Percentiles rank a stretch among this genome's conserved stretches.
Conservation (phyloP, 1,139 yeast genomes). For the Magnusiomyces suaveolens region DNA sequence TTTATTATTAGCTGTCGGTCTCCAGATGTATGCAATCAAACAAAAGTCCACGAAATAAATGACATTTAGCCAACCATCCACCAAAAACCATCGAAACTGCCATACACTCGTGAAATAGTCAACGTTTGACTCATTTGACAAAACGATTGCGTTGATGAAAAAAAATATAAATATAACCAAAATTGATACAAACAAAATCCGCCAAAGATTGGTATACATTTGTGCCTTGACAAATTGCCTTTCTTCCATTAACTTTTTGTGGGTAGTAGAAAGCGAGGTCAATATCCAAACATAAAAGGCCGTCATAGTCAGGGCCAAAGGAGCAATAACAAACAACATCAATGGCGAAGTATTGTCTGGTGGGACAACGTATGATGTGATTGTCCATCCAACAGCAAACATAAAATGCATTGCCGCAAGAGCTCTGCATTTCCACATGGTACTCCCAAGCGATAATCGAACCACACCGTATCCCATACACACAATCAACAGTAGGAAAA, state of each 20-base stretch:
- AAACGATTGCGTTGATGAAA: conserved; percentile 58
- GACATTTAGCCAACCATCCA: conserved; percentile 92
- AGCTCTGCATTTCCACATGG: conserved; percentile 73
- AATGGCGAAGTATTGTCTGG: conserved; percentile 40
- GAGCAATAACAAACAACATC: conserved; percentile 45
- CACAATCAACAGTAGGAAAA: conserved; percentile 76
- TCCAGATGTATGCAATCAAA: conserved; percentile 85
- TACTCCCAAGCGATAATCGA: conserved; percentile 60
- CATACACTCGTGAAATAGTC: conserved; percentile 81
- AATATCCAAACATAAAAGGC: conserved; percentile 68
- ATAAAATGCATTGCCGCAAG: conserved; percentile 66
- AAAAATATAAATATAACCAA: conserved; percentile 54
- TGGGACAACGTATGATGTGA: conserved; percentile 53
- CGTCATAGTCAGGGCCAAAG: conserved; percentile 61
- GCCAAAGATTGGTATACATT: conserved; percentile 73
- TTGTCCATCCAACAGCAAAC: conserved; percentile 56
- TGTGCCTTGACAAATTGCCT: conserved; percentile 84
- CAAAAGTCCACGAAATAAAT: conserved; percentile 78
- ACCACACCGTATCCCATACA: conserved; percentile 94
- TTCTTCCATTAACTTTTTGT: conserved; percentile 64
- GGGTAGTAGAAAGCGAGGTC: conserved; percentile 63
- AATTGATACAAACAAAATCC: conserved; percentile 60
- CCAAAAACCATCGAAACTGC: conserved; percentile 81
- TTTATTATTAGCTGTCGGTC: conserved; percentile 93
- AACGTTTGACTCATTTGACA: conserved; percentile 62